Conservation (phyloP, 2,329 filamentous ascomycete species). For the Penicillium sp. region DNA sequence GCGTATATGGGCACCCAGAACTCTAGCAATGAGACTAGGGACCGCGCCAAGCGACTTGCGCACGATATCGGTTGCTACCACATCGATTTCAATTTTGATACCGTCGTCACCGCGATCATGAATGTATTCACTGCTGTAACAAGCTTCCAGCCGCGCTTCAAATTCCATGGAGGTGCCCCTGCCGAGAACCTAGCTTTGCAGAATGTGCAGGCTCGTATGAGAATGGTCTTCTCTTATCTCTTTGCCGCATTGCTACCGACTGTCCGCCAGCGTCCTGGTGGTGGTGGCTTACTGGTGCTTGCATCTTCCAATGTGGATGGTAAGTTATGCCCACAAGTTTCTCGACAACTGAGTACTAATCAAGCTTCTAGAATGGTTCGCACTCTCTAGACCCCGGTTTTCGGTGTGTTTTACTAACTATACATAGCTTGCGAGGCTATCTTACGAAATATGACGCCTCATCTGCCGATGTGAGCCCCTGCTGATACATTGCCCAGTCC, state of each 20-base stretch:
- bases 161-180: slow-evolving; percentile 63
- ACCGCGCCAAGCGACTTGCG: slow-evolving; percentile 63
- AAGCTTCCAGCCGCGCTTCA: slow-evolving; percentile 63
- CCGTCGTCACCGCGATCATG: slow-evolving; percentile 62
- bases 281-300: slow-evolving; percentile 64
- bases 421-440: slow-evolving; percentile 51
- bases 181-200: slow-evolving; percentile 68
- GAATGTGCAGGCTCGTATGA: slow-evolving; percentile 66
- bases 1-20: slow-evolving; percentile 72
- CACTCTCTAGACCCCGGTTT: slow-evolving; percentile 31
- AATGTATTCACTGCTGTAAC: slow-evolving; percentile 61
- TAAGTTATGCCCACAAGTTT: slow-evolving; percentile 11
- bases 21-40: slow-evolving; percentile 67
- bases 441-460: slow-evolving; percentile 71
- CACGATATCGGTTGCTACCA: slow-evolving; percentile 71
- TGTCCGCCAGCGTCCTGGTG: slow-evolving; percentile 58
- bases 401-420: background rate
- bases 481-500: background rate
- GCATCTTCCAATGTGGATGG: slow-evolving; percentile 67
- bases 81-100: slow-evolving; percentile 72
- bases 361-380: slow-evolving; percentile 31
- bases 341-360: slow-evolving; percentile 8
- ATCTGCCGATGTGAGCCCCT: slow-evolving; percentile 54
- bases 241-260: slow-evolving; percentile 66
- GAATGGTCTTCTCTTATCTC: slow-evolving; percentile 68